A percentile compares a stretch with the other conserved stretches of the same genome.
phyloP scores from a whole-genome alignment of 768 basidiomycete species.

The Lactarius hatsudake region DNA sequence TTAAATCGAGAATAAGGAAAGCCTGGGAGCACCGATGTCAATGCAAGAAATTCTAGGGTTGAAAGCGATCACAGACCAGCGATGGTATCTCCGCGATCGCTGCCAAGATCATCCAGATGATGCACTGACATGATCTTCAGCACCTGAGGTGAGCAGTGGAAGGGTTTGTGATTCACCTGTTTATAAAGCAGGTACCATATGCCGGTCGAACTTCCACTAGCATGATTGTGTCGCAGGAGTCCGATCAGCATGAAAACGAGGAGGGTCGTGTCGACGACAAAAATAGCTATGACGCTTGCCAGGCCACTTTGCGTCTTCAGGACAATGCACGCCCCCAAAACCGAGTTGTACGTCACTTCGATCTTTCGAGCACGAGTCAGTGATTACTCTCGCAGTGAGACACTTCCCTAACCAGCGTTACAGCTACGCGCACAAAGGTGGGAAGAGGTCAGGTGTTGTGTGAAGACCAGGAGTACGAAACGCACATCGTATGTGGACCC shows the following conservation, averaged over 20 bases:
- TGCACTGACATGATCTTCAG: neutral
- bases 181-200: neutral
- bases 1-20: slow-evolving; percentile 9
- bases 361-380: neutral
- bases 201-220: neutral
- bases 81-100: neutral
- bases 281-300: neutral
- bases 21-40: neutral
- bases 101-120: slow-evolving; percentile 1
- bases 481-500: neutral
- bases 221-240: neutral
- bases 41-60: neutral
- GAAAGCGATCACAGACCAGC: neutral
- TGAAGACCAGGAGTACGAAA: neutral
- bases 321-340: neutral
- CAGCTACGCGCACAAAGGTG: neutral
- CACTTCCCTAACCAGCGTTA: neutral
- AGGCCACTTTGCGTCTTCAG: neutral
- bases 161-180: neutral
- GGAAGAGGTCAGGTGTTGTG: neutral
- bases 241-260: neutral
- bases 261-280: neutral
- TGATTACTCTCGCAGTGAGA: neutral
- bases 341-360: neutral
- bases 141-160: neutral